Evolutionary conservation across 2,329 filamentous ascomycete genomes (phyloP), one percentile per base, ranked within the genome.

Genomic region (Tolypocladium tundrense): DNA sequence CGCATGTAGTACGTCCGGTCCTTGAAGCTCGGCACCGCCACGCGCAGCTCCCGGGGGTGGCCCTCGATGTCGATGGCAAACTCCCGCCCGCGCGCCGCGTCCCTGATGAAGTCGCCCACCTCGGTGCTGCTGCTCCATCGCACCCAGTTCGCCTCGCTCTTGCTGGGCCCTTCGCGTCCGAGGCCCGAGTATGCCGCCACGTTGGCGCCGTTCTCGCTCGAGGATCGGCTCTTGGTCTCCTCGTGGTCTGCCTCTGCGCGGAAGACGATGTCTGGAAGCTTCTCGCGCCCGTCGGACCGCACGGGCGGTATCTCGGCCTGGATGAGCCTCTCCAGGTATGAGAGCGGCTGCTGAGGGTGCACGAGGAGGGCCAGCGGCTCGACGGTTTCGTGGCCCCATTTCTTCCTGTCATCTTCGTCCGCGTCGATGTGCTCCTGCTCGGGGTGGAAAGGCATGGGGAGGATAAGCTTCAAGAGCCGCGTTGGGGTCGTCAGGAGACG

Each of bases 1-100:
- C 92, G 85, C 67, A 96, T 81, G 72, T 93, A 96, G 72, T 93
- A 88, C 0, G 92, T 97, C n/a, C 92, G 80, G 69, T 97, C 91
- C 60, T 86, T 84, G 79, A 96, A 97, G 53, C 87, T 91, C 0
- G 92, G 92, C 11, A 96, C 91, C 0, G 84, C 86, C 8, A 96
- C 87, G 19, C 85, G 82, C 63, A 96, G 87, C 64, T 91, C 84
- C 16, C 73, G 63, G 13, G 70, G 62, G 58, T 77, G 74, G 0
- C 90, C 90, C 68, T 95, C 88, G 58, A 97, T 90, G 56, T 88
- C 84, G 50, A 97, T 85, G 3, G 88, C 85, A 68, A 97, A 96
- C 68, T 96, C 90, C 57, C 89, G 85, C 0, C 89, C 90, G 3
- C 90, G 80, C 0, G 91, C 90, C 0, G 92, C 91, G 68, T 97